Evolutionary conservation across 2,329 filamentous ascomycete genomes (phyloP), one percentile per base, ranked within the genome.

Genomic region (Phialophora tarda): DNA sequence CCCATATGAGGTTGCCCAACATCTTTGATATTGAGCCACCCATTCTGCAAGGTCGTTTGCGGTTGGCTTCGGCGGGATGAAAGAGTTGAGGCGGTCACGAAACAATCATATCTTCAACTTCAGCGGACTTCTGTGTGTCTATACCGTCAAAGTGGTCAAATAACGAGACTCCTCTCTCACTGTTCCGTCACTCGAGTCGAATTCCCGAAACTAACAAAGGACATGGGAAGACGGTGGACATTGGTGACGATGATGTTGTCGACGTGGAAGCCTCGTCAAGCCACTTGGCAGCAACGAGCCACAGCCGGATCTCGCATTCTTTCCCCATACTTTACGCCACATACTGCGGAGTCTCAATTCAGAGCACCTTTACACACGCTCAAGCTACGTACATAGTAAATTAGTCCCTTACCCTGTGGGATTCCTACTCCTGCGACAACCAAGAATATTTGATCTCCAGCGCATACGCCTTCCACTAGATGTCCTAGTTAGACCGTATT

Each of bases 1-100:
- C 83, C 89, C 91, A 98, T 69, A 96, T 75, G 68, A 96, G 82
- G 79, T 82, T 81, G 61, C 90, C 91, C 74, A 92, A 82, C 72
- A 86, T 79, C 68, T 83, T 80, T 63, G 85, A 87, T 70, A 87
- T 77, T 69, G 82, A 83, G 70, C 80, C 84, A 71, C 85, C 85
- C 85, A 88, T 87, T 66, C 58, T 80, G 41, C 12, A 38, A 28
- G 44, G 48, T n/a, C 11, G 51, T 28, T 32, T 21, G 24, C 38
- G 48, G 44, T 60, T 8, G 53, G 23, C 17, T 55, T 38, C n/a
- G 28, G 56, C 47, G 26, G 51, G 28, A 51, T 28, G 44, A 30
- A 32, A 4, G 44, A 32, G 21, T 21, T 28, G 14, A 61, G 51
- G 14, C 44, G 59, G 48, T 61, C 59, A 61, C 51, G 24, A 68